These are phyloP conservation scores for Leishmania major DNA, from an alignment of 208 protist genomes.

Conservation along the genomic window DNA sequence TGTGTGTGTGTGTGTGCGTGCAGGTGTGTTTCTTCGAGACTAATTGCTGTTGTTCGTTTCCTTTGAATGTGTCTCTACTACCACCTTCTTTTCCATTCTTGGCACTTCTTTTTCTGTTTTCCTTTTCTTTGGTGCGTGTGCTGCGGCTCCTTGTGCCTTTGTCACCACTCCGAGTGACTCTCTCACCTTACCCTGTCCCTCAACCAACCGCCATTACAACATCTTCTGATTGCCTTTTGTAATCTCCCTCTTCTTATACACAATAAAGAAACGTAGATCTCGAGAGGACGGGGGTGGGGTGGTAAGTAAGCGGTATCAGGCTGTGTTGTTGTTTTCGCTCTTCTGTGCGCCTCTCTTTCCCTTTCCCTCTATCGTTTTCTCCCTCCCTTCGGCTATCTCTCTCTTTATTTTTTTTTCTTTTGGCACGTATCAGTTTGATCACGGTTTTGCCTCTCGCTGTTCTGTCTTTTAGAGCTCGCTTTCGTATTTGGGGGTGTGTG, in stretches of 20 bases:
- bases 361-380: too few species aligned
- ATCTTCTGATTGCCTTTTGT: not conserved
- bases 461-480: not conserved
- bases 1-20: not conserved
- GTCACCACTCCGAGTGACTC: not conserved
- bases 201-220: not conserved
- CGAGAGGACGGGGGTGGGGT: not conserved
- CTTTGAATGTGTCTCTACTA: not conserved
- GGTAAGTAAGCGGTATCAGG: not conserved
- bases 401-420: not conserved
- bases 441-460: not conserved
- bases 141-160: not conserved
- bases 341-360: too few species aligned
- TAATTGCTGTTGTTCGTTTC: not conserved
- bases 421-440: not conserved
- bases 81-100: not conserved
- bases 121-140: not conserved
- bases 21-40: not conserved
- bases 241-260: not conserved
- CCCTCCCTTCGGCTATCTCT: not conserved
- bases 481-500: not conserved
- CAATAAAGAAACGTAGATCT: not conserved
- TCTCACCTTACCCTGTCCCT: not conserved
- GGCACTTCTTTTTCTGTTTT: not conserved
- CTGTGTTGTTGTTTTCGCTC: not conserved